Base-by-base conservation (phyloP, 768 basidiomycete species). In the Tulasnella sp. region DNA sequence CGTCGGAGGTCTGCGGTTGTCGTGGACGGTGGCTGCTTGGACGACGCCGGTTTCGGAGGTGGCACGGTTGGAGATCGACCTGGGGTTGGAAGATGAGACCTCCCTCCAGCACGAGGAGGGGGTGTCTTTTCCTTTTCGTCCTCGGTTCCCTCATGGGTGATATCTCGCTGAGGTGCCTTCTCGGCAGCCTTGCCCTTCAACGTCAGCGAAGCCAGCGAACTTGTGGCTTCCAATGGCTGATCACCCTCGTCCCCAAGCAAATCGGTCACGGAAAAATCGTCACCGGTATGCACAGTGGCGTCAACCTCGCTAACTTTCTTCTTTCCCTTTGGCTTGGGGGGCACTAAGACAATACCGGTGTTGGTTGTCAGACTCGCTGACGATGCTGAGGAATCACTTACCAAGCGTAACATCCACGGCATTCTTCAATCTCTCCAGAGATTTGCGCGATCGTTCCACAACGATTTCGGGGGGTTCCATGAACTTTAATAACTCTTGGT, bases 401-500 rank as follows among this genome's bases (percentile, higher is more conserved):
- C 92, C 86, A 73, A 83, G 75, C 70, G 83, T 86, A 57, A 96
- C 77, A 37, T 85, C 86, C 71, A 97, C 81, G 1, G 66, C 71
- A 5, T 71, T 65, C 66, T 80, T 82, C 63, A 83, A 83, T 19
- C 77, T 73, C 57, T 83, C 77, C 19, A 84, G 71, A 0, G 80
- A 72, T 1, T 71, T 68, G 40, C 70, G 69, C 0, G 85, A 76
- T 11, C 76, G 73, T 65, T 86, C 85, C 12, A 84, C 68, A 1
- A 86, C 79, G 31, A 73, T 74, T 31, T 71, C 75, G 0, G 93
- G 93, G 4, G 88, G 80, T 9, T 88, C 73, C 63, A 96, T 82
- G 69, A 86, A 98, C 65, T 85, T 90, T 27, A 78, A 71, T 0
- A 96, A 73, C 55, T 88, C 87, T 1, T 83, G 83, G 68, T 96